A percentile compares a stretch with the other conserved stretches of the same genome.
phyloP scores from a whole-genome alignment of 208 protist species.

The Acanthamoeba royreba region DNA sequence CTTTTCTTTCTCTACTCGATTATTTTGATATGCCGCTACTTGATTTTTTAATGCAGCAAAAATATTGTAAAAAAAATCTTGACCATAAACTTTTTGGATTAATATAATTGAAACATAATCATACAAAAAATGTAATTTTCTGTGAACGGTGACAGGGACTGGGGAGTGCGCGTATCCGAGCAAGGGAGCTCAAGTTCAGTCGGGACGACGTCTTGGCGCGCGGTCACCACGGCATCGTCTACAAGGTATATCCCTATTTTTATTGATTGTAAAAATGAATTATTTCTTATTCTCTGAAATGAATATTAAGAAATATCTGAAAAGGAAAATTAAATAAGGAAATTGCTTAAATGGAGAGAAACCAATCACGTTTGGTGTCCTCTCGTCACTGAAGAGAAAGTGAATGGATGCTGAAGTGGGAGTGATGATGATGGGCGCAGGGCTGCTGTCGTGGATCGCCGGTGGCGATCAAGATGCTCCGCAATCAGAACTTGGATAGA shows the following conservation, averaged over 20 bases:
- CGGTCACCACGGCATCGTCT: neutral
- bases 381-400: no score
- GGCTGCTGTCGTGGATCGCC: neutral
- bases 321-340: no score
- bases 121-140: no score
- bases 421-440: neutral
- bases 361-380: no score
- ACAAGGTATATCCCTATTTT: neutral
- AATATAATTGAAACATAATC: neutral
- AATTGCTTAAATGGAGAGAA: no score
- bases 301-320: no score
- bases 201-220: neutral
- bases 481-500: neutral
- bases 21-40: no score
- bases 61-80: no score
- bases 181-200: neutral
- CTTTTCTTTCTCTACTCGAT: neutral
- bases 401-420: neutral
- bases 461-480: neutral
- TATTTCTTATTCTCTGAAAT: no score
- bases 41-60: no score
- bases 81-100: neutral
- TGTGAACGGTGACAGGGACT: neutral
- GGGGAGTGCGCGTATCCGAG: neutral
- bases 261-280: neutral